Evolutionary conservation across 371 early-diverging fungal genomes (phyloP).

Genomic region (Mortierella sp.): DNA sequence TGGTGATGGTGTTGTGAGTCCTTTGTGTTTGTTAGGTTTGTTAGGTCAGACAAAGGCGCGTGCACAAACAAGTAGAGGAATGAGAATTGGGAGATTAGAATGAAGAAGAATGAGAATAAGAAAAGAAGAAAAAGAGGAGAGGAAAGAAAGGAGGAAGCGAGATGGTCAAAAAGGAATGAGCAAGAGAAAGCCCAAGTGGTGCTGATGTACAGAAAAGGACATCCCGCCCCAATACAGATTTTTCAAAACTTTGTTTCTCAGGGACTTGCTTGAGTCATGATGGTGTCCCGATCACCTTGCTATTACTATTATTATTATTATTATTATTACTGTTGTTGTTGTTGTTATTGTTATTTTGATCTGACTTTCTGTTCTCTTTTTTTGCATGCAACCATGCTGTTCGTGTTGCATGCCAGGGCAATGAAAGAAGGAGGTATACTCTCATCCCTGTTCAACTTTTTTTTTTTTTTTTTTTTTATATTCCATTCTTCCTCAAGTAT

Average conservation of each 20-base stretch:
- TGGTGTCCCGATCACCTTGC: background rate
- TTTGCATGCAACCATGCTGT: too few species aligned
- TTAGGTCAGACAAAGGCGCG: background rate
- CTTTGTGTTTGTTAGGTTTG: background rate
- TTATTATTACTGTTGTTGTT: too few species aligned
- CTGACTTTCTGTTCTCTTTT: background rate
- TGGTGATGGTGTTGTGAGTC: background rate
- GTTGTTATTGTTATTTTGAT: background rate
- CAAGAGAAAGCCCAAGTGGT: background rate
- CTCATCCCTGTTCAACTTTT: too few species aligned
- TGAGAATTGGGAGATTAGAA: constrained; percentile 1
- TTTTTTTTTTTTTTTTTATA: too few species aligned
- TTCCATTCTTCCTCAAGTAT: too few species aligned
- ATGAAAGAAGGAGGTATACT: too few species aligned
- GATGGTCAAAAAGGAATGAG: background rate
- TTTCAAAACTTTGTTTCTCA: background rate
- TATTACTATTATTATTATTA: too few species aligned
- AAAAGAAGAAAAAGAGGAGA: background rate
- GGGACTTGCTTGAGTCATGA: constrained; percentile 2
- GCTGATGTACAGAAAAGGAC: constrained; percentile 1
- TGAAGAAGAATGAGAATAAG: background rate
- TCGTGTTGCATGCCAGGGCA: too few species aligned
- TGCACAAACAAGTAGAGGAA: background rate
- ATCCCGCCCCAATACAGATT: background rate
- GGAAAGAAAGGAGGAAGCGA: background rate